A percentile compares a stretch with the other conserved stretches of the same genome.
phyloP scores from a whole-genome alignment of 2,329 filamentous ascomycete genomes.

The Ceratocystis huliohia region DNA sequence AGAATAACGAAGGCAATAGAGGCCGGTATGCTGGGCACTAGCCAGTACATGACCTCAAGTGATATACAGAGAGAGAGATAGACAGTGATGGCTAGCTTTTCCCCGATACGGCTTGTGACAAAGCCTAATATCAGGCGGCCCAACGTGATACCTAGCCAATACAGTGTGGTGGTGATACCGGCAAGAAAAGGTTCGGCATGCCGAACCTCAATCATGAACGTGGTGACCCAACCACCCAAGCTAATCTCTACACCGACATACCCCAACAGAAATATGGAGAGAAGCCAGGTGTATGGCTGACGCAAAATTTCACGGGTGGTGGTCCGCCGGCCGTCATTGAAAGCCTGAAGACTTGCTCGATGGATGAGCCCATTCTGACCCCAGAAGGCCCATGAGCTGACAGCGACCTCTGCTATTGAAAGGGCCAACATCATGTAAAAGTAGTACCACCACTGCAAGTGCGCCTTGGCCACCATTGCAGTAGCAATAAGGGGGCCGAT shows the following conservation, averaged over 20 bases:
- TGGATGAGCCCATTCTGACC: slow-evolving; percentile 44
- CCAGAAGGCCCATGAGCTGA: slow-evolving; percentile 50
- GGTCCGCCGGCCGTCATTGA: slow-evolving; percentile 31
- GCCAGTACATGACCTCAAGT: slow-evolving; percentile 65
- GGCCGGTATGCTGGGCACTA: slow-evolving; percentile 63
- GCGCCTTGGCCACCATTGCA: slow-evolving; percentile 52
- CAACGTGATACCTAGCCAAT: slow-evolving; percentile 71
- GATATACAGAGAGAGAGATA: slow-evolving; percentile 54
- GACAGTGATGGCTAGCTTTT: slow-evolving; percentile 49
- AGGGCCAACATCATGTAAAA: slow-evolving; percentile 62
- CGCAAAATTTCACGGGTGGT: slow-evolving; percentile 36
- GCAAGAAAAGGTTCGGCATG: slow-evolving; percentile 55
- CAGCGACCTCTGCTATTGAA: slow-evolving; percentile 42
- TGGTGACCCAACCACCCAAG: slow-evolving; percentile 65
- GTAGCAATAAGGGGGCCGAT: slow-evolving; percentile 59
- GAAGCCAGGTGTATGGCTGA: slow-evolving; percentile 54
- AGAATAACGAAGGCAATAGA: slow-evolving; percentile 59
- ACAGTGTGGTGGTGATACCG: slow-evolving; percentile 65
- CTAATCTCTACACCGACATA: slow-evolving; percentile 72
- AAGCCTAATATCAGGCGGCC: slow-evolving; percentile 64
- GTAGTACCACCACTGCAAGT: slow-evolving; percentile 56
- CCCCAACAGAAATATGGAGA: slow-evolving; percentile 58
- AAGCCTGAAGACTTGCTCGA: slow-evolving; percentile 30
- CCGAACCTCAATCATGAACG: slow-evolving; percentile 73
- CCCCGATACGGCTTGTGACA: slow-evolving; percentile 59